Evolutionary conservation across 345 rosid species (phyloP).

Genomic region (Sonneratia caseolaris): DNA sequence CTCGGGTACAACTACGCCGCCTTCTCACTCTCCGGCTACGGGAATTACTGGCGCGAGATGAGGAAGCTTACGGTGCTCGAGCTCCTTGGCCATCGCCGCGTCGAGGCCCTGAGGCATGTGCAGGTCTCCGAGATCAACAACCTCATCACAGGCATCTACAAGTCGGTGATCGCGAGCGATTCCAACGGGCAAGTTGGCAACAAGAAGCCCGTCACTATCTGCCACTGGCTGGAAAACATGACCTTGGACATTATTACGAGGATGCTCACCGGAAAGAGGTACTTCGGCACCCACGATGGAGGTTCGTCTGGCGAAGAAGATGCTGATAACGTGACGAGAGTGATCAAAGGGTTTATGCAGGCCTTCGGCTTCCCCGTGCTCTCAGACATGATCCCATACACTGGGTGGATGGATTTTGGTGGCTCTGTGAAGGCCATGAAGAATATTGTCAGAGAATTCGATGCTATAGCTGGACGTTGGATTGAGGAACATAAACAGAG

Average conservation of each 20-base stretch:
- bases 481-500: slow-evolving; percentile 16
- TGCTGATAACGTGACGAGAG: slow-evolving; percentile 5
- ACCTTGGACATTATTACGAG: slow-evolving; percentile 16
- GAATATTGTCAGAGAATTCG: slow-evolving; percentile 15
- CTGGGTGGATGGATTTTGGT: slow-evolving; percentile 28
- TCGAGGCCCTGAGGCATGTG: slow-evolving; percentile 40
- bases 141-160: slow-evolving; percentile 27
- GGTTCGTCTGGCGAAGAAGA: neutral
- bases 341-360: slow-evolving; percentile 13
- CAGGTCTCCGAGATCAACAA: slow-evolving; percentile 23
- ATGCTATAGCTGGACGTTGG: slow-evolving; percentile 16
- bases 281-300: neutral
- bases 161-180: slow-evolving; percentile 14
- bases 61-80: slow-evolving; percentile 50
- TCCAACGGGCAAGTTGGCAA: neutral
- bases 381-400: slow-evolving; percentile 24
- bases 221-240: slow-evolving; percentile 18
- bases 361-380: slow-evolving; percentile 16
- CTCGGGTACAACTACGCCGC: slow-evolving; percentile 46
- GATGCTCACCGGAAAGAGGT: slow-evolving; percentile 20
- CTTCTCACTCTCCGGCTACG: slow-evolving; percentile 52
- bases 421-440: slow-evolving; percentile 26
- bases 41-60: slow-evolving; percentile 58
- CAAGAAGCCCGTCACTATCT: too few relatives aligned
- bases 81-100: slow-evolving; percentile 46